Evolutionary conservation across 257 asterid genomes (phyloP).

Genomic region (Eustoma russellianum): DNA sequence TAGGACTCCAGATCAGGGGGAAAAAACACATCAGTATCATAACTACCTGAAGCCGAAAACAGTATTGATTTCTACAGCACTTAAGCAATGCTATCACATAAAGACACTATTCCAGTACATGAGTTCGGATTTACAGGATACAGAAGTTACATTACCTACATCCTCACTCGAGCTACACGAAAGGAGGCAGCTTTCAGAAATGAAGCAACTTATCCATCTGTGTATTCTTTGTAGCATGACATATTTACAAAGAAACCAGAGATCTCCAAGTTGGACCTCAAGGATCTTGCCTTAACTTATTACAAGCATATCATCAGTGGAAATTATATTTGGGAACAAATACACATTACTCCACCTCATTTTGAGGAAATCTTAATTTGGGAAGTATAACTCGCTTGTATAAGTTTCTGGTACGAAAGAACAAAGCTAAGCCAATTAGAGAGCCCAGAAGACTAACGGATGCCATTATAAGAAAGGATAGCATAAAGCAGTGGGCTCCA

Average conservation of each 20-base stretch:
- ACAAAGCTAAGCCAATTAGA: conserved; percentile 59
- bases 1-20: no score
- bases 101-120: no score
- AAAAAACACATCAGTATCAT: no score
- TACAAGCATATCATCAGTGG: no score
- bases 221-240: not conserved
- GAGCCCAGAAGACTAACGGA: conserved; percentile 47
- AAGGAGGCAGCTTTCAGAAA: not conserved
- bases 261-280: not conserved
- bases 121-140: no score
- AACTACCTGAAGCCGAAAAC: no score
- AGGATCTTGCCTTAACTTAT: no score
- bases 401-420: conserved; percentile 53
- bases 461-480: conserved; percentile 63
- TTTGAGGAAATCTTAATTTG: conserved; percentile 19
- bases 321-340: not conserved
- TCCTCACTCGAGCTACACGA: no score
- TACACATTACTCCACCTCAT: conserved; percentile 12
- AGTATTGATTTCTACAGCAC: no score
- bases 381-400: conserved; percentile 36
- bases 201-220: not conserved
- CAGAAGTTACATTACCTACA: no score
- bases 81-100: no score
- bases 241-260: not conserved
- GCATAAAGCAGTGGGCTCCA: conserved; percentile 66